A percentile compares a stretch with the other conserved stretches of the same genome.
Evolutionary conservation across 73 alveolate species (phyloP).

Genomic region (Paramecium tetraurelia): DNA sequence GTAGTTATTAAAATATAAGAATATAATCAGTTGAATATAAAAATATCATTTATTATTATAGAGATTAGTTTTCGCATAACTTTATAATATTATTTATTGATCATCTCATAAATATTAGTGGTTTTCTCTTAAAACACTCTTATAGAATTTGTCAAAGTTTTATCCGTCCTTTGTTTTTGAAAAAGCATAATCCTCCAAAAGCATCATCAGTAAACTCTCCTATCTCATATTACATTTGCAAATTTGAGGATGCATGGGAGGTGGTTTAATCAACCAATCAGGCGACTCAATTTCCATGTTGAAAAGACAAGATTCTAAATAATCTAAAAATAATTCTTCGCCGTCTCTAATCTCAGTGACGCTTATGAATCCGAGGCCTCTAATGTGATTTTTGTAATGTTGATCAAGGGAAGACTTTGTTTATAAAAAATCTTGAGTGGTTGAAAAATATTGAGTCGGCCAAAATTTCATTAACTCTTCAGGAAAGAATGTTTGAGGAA

Average conservation of each 20-base stretch:
- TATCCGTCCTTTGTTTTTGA: background rate
- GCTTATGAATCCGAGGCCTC: conserved; percentile 44
- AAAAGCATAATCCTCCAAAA: conserved; percentile 9
- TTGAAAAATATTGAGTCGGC: conserved; percentile 1
- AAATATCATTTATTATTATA: background rate
- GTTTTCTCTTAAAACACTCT: background rate
- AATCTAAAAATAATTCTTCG: conserved; percentile 56
- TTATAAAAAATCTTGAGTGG: background rate
- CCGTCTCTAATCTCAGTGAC: conserved; percentile 41
- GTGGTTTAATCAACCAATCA: conserved; percentile 53
- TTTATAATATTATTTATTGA: background rate
- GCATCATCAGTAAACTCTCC: background rate
- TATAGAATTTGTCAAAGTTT: background rate
- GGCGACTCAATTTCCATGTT: conserved; percentile 40
- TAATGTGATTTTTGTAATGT: background rate
- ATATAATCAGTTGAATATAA: background rate
- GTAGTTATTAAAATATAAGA: background rate
- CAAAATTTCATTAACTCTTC: conserved; percentile 49
- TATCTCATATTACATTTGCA: background rate
- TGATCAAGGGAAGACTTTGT: background rate
- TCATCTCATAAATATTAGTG: background rate
- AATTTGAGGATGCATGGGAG: conserved; percentile 43
- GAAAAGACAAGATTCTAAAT: conserved; percentile 38
- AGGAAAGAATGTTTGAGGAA: conserved; percentile 46
- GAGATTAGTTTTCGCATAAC: background rate